A percentile compares a stretch with the other conserved stretches of the same genome.
Evolutionary conservation across 1,284 basidiomycete genomes (phyloP).

Genomic region (Malassezia sympodialis): DNA sequence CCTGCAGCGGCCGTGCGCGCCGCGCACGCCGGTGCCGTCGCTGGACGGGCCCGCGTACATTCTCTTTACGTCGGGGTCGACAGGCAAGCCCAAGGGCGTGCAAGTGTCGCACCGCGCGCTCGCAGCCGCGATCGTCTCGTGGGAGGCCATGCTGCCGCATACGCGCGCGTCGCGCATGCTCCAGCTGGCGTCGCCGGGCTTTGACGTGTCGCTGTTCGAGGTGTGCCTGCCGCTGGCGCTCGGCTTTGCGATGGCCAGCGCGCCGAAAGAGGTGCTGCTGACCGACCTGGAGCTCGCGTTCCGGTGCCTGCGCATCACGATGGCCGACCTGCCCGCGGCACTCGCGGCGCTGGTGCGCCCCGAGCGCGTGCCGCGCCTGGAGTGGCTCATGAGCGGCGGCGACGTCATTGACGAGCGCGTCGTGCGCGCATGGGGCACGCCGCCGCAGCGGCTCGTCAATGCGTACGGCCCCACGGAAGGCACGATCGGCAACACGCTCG

Average conservation of each 20-base stretch:
- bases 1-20: neutral
- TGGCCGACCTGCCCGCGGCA: conserved; percentile 42
- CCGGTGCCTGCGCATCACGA: conserved; percentile 31
- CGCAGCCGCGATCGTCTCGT: conserved; percentile 37
- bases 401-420: conserved; percentile 42
- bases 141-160: conserved; percentile 36
- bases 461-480: conserved; percentile 46
- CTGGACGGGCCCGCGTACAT: conserved; percentile 33
- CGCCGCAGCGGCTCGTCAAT: conserved; percentile 36
- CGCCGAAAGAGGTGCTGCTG: conserved; percentile 38
- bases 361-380: conserved; percentile 28
- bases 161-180: conserved; percentile 29
- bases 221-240: conserved; percentile 41
- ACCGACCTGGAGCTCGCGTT: conserved; percentile 36
- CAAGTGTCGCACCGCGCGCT: conserved; percentile 38
- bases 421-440: conserved; percentile 33
- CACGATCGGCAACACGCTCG: conserved; percentile 46
- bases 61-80: conserved; percentile 42
- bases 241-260: conserved; percentile 37
- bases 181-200: conserved; percentile 43
- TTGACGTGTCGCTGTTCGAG: conserved; percentile 45
- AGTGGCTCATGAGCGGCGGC: conserved; percentile 47
- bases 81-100: conserved; percentile 43
- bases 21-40: neutral
- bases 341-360: conserved; percentile 39